Evolutionary conservation across 1,284 basidiomycete genomes (phyloP).

Genomic region (Malassezia yamatoensis): DNA sequence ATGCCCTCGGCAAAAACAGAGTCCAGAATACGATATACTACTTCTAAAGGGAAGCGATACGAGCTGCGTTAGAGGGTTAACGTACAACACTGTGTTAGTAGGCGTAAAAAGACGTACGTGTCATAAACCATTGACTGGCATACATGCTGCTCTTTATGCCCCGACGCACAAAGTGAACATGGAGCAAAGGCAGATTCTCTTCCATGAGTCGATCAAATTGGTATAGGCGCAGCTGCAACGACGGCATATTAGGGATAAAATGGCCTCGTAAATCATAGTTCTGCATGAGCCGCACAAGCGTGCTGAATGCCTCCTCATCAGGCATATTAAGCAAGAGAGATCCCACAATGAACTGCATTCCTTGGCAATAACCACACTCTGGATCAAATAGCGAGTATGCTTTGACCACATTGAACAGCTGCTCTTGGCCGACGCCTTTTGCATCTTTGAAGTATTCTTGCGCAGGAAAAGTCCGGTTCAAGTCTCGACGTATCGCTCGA

Average conservation of each 20-base stretch:
- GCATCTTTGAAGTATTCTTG: constrained; percentile 82
- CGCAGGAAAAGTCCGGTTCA: constrained; percentile 87
- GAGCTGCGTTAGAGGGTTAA: constrained; percentile 6
- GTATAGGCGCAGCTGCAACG: constrained; percentile 75
- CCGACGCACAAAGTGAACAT: constrained; percentile 80
- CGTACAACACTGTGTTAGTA: constrained; percentile 2
- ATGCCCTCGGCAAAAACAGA: constrained; percentile 90
- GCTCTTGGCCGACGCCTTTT: constrained; percentile 85
- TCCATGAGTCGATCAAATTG: constrained; percentile 89
- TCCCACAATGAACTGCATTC: constrained; percentile 76
- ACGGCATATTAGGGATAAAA: constrained; percentile 96
- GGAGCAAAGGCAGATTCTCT: constrained; percentile 77
- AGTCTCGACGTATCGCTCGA: constrained; percentile 81
- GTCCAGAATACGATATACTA: constrained; percentile 90
- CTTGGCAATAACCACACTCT: constrained; percentile 94
- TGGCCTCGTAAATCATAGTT: constrained; percentile 91
- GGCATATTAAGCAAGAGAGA: constrained; percentile 69
- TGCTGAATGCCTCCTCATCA: constrained; percentile 72
- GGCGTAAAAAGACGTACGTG: constrained; percentile 43
- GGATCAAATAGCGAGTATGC: constrained; percentile 93
- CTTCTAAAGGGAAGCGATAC: constrained; percentile 76
- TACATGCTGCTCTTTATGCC: constrained; percentile 87
- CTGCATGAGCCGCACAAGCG: constrained; percentile 93
- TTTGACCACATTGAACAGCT: constrained; percentile 91
- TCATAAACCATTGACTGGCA: constrained; percentile 91